Evolutionary conservation across 1,139 yeast species (phyloP), one percentile per base, ranked within the genome.

Genomic region (Geotrichum siamense): DNA sequence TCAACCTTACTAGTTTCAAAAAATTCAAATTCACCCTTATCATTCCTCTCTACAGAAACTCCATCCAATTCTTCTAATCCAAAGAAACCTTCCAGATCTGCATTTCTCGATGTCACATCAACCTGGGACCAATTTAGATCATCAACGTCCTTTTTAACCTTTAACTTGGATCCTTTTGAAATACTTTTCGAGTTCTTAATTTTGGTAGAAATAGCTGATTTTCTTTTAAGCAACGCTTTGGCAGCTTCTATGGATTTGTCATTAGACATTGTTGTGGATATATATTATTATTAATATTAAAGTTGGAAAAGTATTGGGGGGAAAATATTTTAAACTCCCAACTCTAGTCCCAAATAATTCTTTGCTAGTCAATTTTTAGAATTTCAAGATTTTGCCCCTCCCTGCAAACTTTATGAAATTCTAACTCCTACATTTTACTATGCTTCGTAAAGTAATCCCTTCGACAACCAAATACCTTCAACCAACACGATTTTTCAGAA

Each of bases 21-120:
- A 56, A 84, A 84, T 53, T 75, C 74, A 0, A 81, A 77, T 49
- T 70, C 68, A 13, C 94, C 94, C 46, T 77, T 69, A 2, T 78
- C 76, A 45, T 77, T 70, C 51, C 45, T 31, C 75, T 75, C 60
- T 3, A 89, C 89, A 55, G 76, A 89, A 20, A 89, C 96, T 22
- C 96, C 96, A 44, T 87, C 96, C 43, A 91, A 75, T 61, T 91
- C 98, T 62, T 91, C 97, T 34, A 91, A 66, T 0, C 96, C 98
- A 62, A 79, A 85, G 54, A 87, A 81, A 0, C 96, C 96, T 55
- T 82, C 89, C 59, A 82, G 83, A 61, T 85, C 94, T 48, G 81
- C 96, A 49, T 85, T 63, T 30, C 86, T 80, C 2, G 44, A 39
- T 3, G 94, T 91, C 40, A 91, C 75, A 1, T 81, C 82, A 12